Conservation (phyloP, 352 stramenopile genomes). For the Globisporangium cylindrosporum region DNA sequence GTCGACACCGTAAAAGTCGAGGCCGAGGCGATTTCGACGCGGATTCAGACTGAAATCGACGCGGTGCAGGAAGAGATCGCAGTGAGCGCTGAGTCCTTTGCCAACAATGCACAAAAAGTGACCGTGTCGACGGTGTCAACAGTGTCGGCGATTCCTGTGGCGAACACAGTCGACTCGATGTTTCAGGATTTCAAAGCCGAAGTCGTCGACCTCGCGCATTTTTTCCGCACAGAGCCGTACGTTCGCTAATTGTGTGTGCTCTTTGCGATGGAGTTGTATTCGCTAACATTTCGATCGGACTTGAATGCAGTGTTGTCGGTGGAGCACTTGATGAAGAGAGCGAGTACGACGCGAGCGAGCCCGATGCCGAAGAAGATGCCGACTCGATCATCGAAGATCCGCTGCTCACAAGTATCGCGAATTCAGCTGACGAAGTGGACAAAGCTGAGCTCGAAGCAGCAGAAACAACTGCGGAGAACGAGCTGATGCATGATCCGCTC, state of each 20-base stretch:
- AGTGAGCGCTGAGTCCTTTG: conserved; percentile 21
- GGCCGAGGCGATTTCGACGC: conserved; percentile 36
- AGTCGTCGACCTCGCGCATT: conserved; percentile 13
- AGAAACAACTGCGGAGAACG: neutral
- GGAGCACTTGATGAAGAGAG: conserved; percentile 1
- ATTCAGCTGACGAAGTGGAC: neutral
- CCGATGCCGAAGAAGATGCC: conserved; percentile 5
- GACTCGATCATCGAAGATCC: conserved; percentile 4
- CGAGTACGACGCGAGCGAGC: neutral
- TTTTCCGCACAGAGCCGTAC: conserved; percentile 8
- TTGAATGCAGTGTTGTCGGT: neutral
- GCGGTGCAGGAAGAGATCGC: conserved; percentile 32
- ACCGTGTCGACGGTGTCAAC: neutral
- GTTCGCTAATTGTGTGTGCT: neutral
- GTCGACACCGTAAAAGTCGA: conserved; percentile 61
- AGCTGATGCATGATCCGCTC: conserved; percentile 50
- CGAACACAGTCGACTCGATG: conserved; percentile 15
- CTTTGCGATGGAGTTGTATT: neutral
- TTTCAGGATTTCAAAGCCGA: conserved; percentile 19
- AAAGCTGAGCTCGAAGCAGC: neutral
- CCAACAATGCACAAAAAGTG: conserved; percentile 9
- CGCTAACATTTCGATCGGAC: neutral
- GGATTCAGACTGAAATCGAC: conserved; percentile 48
- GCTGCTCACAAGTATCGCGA: neutral
- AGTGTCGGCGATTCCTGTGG: neutral